Base-by-base conservation (phyloP, 2,329 filamentous ascomycete species). In the Penicillium olsonii region DNA sequence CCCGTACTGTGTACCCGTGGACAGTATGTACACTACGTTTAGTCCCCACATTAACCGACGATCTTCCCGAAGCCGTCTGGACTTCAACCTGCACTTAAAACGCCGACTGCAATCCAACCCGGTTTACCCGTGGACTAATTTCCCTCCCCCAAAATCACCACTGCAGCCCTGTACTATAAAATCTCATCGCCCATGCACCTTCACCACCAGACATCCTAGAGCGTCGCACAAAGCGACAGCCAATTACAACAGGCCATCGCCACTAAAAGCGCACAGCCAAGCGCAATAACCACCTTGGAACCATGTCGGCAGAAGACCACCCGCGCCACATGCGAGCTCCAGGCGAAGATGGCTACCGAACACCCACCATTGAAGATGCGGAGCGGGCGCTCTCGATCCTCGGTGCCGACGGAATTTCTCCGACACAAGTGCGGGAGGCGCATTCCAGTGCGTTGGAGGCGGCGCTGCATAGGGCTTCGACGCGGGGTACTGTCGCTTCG, bases 361-460 rank as follows among this genome's bases (percentile, higher is more conserved):
- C 74, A 0, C 74, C 74, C 8, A 73, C 70, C 3, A 70, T 75
- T 33, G 74, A 76, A 61, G 74, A 76, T 59, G 61, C 69, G 6
- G 66, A 72, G 48, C 61, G 54, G 31, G 54, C 49, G 17, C 50
- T 63, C 24, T 53, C 60, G 1, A 43, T 44, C 14, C 31, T 55
- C 7, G 50, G 50, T 2, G 14, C 10, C n/a, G 42, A 43, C 5
- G 54, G 58, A 11, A 48, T 42, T 12, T 39, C 61, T 22, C 35
- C 45, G 2, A 47, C 50, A 2, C 51, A 47, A 18, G 48, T 57
- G 5, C 54, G 59, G 17, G 50, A 64, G 14, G 60, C 57, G 14
- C 68, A 69, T 49, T 59, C 65, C 1, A 61, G 65, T 4, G 65
- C 66, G 5, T 46, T 70, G 17, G 61, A 68, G 35, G 49, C 51